Base-by-base conservation (phyloP, 345 rosid genomes). In the Cardamine occulta region DNA sequence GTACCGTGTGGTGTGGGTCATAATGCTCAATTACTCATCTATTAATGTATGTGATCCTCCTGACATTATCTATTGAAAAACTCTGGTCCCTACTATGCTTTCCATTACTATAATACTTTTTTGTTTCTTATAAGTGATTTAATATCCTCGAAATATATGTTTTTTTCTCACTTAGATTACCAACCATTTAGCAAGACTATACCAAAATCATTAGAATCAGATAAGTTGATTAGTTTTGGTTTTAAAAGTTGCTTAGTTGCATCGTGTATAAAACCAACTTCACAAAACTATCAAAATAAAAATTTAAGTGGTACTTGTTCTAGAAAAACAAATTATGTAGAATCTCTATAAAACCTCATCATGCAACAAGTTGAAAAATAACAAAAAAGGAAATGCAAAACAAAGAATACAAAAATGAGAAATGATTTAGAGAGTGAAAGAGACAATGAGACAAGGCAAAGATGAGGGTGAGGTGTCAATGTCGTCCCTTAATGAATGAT, bases 401-500 rank as follows among this genome's bases (percentile, higher is more conserved):
- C 61, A 67, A 32, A 58, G 34, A 69, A 34, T 69, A 68, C 37
- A 62, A 69, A 69, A 53, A 32, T 63, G 51, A 70, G 51, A 62
- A 61, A 62, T 76, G 49, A 69, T 53, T 53, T 42, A 76, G 74
- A 61, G 71, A 70, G 51, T 76, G 80, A 76, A 75, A 68, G 45
- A 60, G 79, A 76, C 70, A 61, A 61, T 55, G 66, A 70, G 75
- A 62, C 75, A 62, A 76, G 51, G 75, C 70, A 62, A 62, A 47
- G 76, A 47, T 55, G 74, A 76, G 5, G 70, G 70, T 70, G 80
- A 62, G 80, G 70, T 76, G 80, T 77, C 72, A 47, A 35, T 77
- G 72, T 77, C 80, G 72, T 77, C 80, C 52, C 75, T 47, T 63
- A 63, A 23, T 76, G 75, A 77, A 77, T 68, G 64, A 68, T 75